Conservation (phyloP, 2,329 filamentous ascomycete genomes). For the Periconia macrospinosa region DNA sequence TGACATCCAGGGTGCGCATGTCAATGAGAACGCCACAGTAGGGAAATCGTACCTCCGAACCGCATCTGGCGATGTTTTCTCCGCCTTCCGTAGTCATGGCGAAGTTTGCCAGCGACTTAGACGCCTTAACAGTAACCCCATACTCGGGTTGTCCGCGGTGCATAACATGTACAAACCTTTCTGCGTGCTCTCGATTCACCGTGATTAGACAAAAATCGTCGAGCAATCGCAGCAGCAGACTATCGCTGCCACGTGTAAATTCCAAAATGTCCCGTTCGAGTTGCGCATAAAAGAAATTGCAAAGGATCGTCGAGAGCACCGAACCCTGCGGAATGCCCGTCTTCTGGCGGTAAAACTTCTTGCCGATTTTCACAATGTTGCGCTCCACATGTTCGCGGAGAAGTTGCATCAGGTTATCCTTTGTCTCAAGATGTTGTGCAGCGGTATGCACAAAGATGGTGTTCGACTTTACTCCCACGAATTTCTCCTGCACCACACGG, state of each 20-base stretch:
- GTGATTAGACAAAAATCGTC: constrained; percentile 95
- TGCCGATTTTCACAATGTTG: constrained; percentile 87
- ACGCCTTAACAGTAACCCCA: constrained; percentile 73
- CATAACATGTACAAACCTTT: constrained; percentile 77
- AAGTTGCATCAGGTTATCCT: constrained; percentile 66
- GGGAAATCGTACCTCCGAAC: constrained; percentile 65
- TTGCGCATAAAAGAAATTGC: constrained; percentile 94
- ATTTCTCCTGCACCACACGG: constrained; percentile 31
- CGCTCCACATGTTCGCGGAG: constrained; percentile 77
- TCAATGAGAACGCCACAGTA: constrained; percentile 86
- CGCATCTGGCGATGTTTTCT: constrained; percentile 34
- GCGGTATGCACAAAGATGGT: constrained; percentile 78
- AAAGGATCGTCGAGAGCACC: constrained; percentile 80
- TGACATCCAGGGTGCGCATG: constrained; percentile 72
- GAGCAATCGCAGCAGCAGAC: constrained; percentile 76
- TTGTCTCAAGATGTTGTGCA: constrained; percentile 59
- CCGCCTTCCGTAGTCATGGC: constrained; percentile 62
- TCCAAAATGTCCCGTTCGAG: constrained; percentile 70
- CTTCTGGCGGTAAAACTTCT: constrained; percentile 85
- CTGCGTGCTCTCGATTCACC: constrained; percentile 66
- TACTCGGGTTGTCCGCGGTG: constrained; percentile 76
- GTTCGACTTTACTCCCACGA: constrained; percentile 50
- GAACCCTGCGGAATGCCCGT: constrained; percentile 92
- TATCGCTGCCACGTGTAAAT: constrained; percentile 65
- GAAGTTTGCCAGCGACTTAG: constrained; percentile 87